Evolutionary conservation across 2,329 filamentous ascomycete species (phyloP), one percentile per base, ranked within the genome.

Genomic region (Aspergillus ruber): DNA sequence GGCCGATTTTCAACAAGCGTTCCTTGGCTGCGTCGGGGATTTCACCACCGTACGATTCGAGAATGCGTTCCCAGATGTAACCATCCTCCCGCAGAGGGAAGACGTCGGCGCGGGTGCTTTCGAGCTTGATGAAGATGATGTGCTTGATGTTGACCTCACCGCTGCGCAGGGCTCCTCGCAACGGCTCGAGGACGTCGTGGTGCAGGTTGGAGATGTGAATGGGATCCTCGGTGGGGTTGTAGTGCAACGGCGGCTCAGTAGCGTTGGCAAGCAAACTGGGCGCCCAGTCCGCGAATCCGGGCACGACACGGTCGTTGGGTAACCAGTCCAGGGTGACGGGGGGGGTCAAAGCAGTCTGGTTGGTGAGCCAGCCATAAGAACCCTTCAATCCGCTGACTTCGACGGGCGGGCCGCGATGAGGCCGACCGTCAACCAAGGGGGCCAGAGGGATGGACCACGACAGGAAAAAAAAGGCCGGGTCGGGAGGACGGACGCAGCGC

Each of bases 41-140:
- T 6, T 61, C 48, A 3, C 64, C 50, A 5, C 61, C 48, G 2
- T 67, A 68, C 5, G 63, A 64, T 6, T 69, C 55, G 57, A 62
- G 66, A 7, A 73, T 62, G n/a, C 56, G 55, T 9, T 61, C 29
- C 20, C 65, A 44, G n/a, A 62, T 47, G 2, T 65, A 67, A 2
- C 63, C 55, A 46, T 68, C 68, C 33, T 71, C 70, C 17, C 53
- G 54, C 27, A 74, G 52, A 0, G 72, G 72, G 32, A 74, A 74
- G 1, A 74, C 65, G 36, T 74, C 72, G 17, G 71, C 68, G 23
- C 72, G 62, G 3, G 70, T 74, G 42, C 71, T 73, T 45, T 74
- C 72, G 10, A 74, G 61, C 25, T 70, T 61, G 10, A 74, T 51
- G 6, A 73, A 49, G 6, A 74, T 51, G 13, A 74, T 54, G 42